phyloP scores from a whole-genome alignment of 2,329 filamentous ascomycete species.

The Tolypocladium sp. region DNA sequence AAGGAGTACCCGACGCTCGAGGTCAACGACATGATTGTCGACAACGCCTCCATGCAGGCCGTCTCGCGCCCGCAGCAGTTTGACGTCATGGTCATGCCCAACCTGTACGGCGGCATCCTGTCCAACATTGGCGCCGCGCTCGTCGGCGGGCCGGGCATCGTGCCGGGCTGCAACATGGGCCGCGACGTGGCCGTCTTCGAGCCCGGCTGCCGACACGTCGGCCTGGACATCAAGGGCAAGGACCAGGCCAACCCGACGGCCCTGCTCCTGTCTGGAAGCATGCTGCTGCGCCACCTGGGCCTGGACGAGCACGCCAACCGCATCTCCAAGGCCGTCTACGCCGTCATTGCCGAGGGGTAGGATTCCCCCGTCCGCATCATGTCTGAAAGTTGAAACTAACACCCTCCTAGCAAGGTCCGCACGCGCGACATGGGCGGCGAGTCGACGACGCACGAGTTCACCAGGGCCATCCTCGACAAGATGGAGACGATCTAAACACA shows the following conservation, averaged over 20 bases:
- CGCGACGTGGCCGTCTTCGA: slow-evolving; percentile 97
- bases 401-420: slow-evolving; percentile 58
- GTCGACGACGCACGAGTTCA: slow-evolving; percentile 89
- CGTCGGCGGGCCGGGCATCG: slow-evolving; percentile 92
- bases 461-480: slow-evolving; percentile 84
- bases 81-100: slow-evolving; percentile 99
- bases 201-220: slow-evolving; percentile 97
- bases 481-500: slow-evolving; percentile 69
- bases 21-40: slow-evolving; percentile 99
- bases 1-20: slow-evolving; percentile 94
- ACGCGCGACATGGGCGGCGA: slow-evolving; percentile 95
- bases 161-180: slow-evolving; percentile 99
- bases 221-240: slow-evolving; percentile 99
- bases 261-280: slow-evolving; percentile 87
- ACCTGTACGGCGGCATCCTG: slow-evolving; percentile 96
- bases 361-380: slow-evolving; percentile 15
- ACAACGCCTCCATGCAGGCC: slow-evolving; percentile 99
- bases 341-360: slow-evolving; percentile 81
- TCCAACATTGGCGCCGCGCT: slow-evolving; percentile 98
- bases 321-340: slow-evolving; percentile 78
- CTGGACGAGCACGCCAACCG: slow-evolving; percentile 98
- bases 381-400: slow-evolving; percentile 26
- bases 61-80: slow-evolving; percentile 96
- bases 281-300: slow-evolving; percentile 94
- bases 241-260: slow-evolving; percentile 98